A percentile compares a stretch with the other conserved stretches of the same genome.
Evolutionary conservation across 495 filamentous ascomycete genomes (phyloP).

Genomic region (Xylaria acuta): DNA sequence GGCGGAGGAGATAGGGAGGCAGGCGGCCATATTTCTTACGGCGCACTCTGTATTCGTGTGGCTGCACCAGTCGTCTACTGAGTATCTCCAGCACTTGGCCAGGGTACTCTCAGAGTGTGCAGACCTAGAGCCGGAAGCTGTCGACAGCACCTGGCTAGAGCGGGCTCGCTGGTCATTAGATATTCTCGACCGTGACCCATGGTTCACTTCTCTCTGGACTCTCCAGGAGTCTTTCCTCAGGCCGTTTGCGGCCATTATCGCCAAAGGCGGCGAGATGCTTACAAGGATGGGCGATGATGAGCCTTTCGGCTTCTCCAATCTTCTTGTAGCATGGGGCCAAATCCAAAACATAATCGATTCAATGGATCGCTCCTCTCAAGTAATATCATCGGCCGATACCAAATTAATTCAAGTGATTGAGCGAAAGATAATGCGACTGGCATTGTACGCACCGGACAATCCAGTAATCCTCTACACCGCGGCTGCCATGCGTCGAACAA

Average conservation of each 20-base stretch:
- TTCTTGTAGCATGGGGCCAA: not conserved
- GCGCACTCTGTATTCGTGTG: not conserved
- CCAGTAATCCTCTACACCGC: not conserved
- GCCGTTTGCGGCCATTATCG: not conserved
- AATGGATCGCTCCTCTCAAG: not conserved
- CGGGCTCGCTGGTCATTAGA: not conserved
- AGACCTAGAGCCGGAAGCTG: not conserved
- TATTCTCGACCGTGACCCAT: not conserved
- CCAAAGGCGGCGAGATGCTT: not conserved
- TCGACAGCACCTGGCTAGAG: not conserved
- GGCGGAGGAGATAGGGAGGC: not conserved
- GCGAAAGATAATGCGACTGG: not conserved
- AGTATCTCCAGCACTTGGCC: not conserved
- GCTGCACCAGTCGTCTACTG: not conserved
- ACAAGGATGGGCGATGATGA: not conserved
- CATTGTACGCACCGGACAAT: not conserved
- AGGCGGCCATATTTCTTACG: not conserved
- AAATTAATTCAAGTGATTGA: not conserved
- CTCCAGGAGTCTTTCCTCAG: not conserved
- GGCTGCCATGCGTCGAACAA: not conserved
- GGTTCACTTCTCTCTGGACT: not conserved
- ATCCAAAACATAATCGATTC: not conserved
- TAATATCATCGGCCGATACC: not conserved
- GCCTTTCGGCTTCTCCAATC: not conserved
- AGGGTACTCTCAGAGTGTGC: not conserved